A percentile compares a stretch with the other conserved stretches of the same genome.
Conservation (phyloP, 345 rosid species). For the Eucalyptus polyanthemos region DNA sequence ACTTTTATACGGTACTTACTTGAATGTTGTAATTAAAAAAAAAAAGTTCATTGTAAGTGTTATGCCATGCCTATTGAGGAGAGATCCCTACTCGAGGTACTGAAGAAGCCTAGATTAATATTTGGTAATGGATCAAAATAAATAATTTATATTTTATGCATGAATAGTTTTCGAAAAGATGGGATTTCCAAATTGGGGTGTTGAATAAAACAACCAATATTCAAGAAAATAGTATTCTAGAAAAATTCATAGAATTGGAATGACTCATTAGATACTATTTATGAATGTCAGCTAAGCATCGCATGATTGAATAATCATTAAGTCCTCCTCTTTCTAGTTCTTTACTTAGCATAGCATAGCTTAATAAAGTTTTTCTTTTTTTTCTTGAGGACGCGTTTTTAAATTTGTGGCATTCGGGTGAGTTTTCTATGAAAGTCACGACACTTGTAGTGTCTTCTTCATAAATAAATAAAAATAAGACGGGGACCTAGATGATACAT, state of each 20-base stretch:
- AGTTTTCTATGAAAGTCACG: neutral
- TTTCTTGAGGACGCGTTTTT: accelerated
- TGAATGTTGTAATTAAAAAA: too few species aligned
- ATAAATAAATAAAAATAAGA: accelerated
- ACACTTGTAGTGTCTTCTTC: neutral
- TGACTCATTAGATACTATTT: neutral
- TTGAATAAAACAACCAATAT: neutral
- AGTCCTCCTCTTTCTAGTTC: too few species aligned
- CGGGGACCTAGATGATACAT: neutral
- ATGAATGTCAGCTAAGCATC: neutral
- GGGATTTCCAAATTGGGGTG: neutral
- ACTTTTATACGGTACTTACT: accelerated
- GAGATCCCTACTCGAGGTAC: neutral
- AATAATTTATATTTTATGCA: too few species aligned
- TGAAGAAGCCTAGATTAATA: neutral
- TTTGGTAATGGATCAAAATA: too few species aligned
- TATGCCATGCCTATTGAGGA: neutral
- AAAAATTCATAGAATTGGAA: too few species aligned
- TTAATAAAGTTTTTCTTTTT: too few species aligned
- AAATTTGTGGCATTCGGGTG: too few species aligned
- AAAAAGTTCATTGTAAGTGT: neutral
- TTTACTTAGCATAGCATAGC: neutral
- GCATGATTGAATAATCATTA: accelerated
- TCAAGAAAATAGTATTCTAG: too few species aligned
- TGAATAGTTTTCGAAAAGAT: accelerated